Conservation (phyloP, 192 early-diverging fungal genomes). For the Haplosporangium gracile region DNA sequence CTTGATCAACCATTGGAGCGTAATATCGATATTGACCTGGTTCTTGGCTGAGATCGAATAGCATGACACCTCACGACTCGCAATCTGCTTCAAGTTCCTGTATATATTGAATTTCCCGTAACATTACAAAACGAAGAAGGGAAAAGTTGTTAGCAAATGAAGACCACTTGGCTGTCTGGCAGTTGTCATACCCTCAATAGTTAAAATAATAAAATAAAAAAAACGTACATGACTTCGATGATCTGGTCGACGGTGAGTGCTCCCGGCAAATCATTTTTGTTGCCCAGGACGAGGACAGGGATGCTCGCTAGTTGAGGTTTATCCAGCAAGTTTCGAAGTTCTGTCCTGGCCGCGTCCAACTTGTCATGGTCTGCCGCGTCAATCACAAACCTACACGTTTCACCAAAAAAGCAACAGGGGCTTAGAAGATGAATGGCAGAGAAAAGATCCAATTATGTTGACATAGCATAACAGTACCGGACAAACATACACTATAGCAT, state of each 20-base stretch:
- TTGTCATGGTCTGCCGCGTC: slow-evolving; percentile 97
- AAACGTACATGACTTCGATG: slow-evolving; percentile 88
- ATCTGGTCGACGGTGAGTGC: slow-evolving; percentile 90
- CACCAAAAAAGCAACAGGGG: background rate
- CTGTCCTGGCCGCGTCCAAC: slow-evolving; percentile 90
- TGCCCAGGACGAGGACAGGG: slow-evolving; percentile 97
- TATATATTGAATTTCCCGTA: background rate
- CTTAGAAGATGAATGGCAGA: background rate
- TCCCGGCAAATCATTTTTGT: slow-evolving; percentile 96
- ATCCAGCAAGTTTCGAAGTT: slow-evolving; percentile 91
- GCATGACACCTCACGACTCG: slow-evolving; percentile 95
- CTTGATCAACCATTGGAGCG: slow-evolving; percentile 97
- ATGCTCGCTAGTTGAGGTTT: slow-evolving; percentile 95
- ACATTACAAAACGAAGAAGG: background rate
- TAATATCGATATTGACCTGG: slow-evolving; percentile 97
- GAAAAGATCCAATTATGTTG: background rate
- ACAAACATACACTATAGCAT: slow-evolving; percentile 93
- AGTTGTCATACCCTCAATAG: background rate
- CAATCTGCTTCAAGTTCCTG: slow-evolving; percentile 89
- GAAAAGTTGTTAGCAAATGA: background rate
- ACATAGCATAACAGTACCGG: background rate
- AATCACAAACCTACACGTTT: slow-evolving; percentile 86
- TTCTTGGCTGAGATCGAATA: slow-evolving; percentile 99
- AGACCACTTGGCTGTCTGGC: background rate
- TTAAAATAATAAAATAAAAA: background rate